These are phyloP conservation scores for Xylaria sp. DNA, from an alignment of 2,329 filamentous ascomycete genomes.

Conservation along the genomic window DNA sequence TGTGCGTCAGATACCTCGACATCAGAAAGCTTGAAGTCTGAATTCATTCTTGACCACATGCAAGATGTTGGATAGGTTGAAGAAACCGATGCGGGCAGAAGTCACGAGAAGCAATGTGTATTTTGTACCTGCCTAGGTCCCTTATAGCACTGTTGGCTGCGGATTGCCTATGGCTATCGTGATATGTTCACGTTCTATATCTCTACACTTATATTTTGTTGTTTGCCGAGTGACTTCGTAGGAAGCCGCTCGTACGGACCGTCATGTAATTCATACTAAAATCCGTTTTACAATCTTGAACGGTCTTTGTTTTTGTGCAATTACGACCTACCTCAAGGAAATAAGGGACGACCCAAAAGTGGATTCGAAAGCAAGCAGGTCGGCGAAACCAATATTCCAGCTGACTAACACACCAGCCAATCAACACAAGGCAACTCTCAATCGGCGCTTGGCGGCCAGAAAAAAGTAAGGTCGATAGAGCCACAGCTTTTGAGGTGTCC, in stretches of 20 bases:
- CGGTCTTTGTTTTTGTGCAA: too few species aligned
- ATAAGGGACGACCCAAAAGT: too few species aligned
- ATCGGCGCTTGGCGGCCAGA: slow-evolving; percentile 31
- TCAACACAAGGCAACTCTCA: slow-evolving; percentile 32
- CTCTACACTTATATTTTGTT: too few species aligned
- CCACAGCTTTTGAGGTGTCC: slow-evolving; percentile 17
- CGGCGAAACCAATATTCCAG: slow-evolving; percentile 45
- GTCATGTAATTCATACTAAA: too few species aligned
- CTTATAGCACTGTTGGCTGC: slow-evolving; percentile 28
- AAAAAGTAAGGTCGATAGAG: slow-evolving; percentile 42
- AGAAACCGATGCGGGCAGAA: slow-evolving; percentile 6
- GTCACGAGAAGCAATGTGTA: too few species aligned
- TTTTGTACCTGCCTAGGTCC: slow-evolving; percentile 10
- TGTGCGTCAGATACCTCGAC: slow-evolving; percentile 32
- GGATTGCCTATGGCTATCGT: too few species aligned
- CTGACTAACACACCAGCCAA: slow-evolving; percentile 36
- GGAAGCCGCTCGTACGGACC: too few species aligned
- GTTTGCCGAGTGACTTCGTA: too few species aligned
- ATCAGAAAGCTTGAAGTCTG: slow-evolving; percentile 31
- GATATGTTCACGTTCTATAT: too few species aligned
- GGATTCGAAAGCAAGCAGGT: neutral
- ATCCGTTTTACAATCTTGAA: too few species aligned
- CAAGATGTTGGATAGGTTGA: slow-evolving; percentile 24
- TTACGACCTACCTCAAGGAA: too few species aligned
- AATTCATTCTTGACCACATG: slow-evolving; percentile 29